These are phyloP conservation scores for Hypericum perforatum DNA, from an alignment of 345 rosid species.

Conservation along the genomic window DNA sequence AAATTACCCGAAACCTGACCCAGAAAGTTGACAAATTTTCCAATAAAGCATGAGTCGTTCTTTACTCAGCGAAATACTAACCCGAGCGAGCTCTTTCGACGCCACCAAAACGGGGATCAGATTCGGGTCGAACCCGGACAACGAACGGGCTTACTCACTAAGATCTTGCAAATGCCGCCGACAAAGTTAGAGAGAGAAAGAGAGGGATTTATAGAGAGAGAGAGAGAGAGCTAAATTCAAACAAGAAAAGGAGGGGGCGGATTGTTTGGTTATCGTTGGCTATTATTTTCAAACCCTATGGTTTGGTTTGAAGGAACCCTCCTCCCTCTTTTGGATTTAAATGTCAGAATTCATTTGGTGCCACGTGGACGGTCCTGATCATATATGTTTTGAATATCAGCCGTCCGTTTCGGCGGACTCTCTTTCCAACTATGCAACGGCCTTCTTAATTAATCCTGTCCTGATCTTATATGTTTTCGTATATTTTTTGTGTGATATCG, in stretches of 20 bases:
- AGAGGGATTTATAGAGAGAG: no score
- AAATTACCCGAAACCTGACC: no score
- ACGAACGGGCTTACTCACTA: no score
- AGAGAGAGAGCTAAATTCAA: constrained; percentile 23
- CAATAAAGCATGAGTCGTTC: no score
- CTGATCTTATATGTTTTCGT: no score
- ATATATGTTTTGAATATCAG: constrained; percentile 11
- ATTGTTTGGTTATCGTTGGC: constrained; percentile 7
- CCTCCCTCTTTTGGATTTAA: constrained; percentile 10
- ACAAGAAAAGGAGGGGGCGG: constrained; percentile 47
- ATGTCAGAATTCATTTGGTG: constrained; percentile 19
- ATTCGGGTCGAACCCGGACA: no score
- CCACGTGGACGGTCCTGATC: constrained; percentile 22
- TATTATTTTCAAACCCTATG: constrained; percentile 38
- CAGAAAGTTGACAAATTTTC: no score
- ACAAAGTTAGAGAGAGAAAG: constrained; percentile 14
- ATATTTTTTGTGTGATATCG: no score
- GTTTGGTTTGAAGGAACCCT: no score
- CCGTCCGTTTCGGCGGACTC: constrained; percentile 27
- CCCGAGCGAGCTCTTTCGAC: constrained; percentile 24
- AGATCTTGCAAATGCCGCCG: no score
- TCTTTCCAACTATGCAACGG: constrained; percentile 35
- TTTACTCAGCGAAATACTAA: constrained; percentile 11
- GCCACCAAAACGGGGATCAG: constrained; percentile 12
- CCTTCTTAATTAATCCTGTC: constrained; percentile 15